Evolutionary conservation across 768 basidiomycete species (phyloP).

Genomic region (Crepidotus variabilis): DNA sequence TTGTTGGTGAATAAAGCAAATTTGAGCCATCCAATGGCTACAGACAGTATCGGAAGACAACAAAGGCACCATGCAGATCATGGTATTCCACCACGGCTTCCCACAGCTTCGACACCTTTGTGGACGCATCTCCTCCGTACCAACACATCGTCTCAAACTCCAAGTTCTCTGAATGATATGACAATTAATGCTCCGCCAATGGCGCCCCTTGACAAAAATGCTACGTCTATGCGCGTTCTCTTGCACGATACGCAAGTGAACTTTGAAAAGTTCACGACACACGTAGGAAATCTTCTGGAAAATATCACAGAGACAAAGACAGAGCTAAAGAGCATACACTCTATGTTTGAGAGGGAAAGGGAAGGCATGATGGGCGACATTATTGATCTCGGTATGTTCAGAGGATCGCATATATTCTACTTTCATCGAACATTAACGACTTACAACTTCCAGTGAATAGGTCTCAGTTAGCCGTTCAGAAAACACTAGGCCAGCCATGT

Average conservation of each 20-base stretch:
- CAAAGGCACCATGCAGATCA: not conserved
- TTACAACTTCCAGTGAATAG: constrained; percentile 46
- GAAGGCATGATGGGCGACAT: constrained; percentile 55
- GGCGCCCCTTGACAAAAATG: constrained; percentile 58
- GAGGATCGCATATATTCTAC: constrained; percentile 17
- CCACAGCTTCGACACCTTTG: constrained; percentile 33
- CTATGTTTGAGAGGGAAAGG: constrained; percentile 56
- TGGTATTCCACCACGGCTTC: constrained; percentile 21
- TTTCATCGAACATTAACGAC: constrained; percentile 12
- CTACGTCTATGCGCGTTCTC: constrained; percentile 68
- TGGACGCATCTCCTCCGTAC: constrained; percentile 59
- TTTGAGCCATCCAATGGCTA: not conserved
- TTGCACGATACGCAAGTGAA: constrained; percentile 72
- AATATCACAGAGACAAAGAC: constrained; percentile 48
- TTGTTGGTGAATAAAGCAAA: too few species aligned
- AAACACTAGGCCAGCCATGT: constrained; percentile 51
- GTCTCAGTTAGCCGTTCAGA: constrained; percentile 58
- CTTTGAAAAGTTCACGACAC: constrained; percentile 61
- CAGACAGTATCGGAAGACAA: not conserved
- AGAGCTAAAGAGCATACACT: constrained; percentile 50
- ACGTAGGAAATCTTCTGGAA: constrained; percentile 48
- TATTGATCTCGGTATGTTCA: constrained; percentile 43
- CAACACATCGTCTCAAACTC: constrained; percentile 25
- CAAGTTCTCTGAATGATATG: constrained; percentile 18
- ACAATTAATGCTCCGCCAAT: constrained; percentile 32